Evolutionary conservation across 768 basidiomycete species (phyloP), one percentile per base, ranked within the genome.

Genomic region (Trametes maxima): DNA sequence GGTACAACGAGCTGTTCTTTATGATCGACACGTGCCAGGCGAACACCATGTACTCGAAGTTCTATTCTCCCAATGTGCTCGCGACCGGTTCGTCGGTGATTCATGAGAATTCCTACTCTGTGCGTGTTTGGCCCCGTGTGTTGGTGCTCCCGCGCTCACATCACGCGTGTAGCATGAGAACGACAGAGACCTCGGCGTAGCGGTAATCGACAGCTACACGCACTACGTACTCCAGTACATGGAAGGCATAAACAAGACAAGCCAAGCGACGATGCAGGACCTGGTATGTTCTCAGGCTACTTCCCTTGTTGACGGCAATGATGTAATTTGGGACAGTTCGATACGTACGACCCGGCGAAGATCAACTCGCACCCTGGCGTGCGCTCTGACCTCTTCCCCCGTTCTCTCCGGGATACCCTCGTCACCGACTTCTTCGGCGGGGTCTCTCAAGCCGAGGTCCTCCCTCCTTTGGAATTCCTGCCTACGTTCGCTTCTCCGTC

Each of bases 21-120:
- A 98, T 98, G 92, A 88, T 95, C 60, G 96, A 99, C 69, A 98
- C 96, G 0, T 99, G 96, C 71, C 95, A 99, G 75, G 97, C 96
- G 25, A 96, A 94, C 71, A 93, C 92, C 4, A 88, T 99, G 87
- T 98, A 92, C 70, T 86, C 88, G 53, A 91, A 94, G 70, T 85
- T 96, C 66, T 95, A 95, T 74, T 95, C 94, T 1, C 94, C 94
- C 0, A 93, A 95, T 66, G 88, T 98, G 51, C 83, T 96, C 3
- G 93, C 95, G 0, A 94, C 94, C 0, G 95, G 94, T 0, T 95
- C 92, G 0, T 92, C 93, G 10, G 76, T 83, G 52, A 76, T 95
- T 25, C 89, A 83, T 42, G 90, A 98, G 75, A 97, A 88, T 70
- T 97, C 95, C 0, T 98, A 95, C 70, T 97, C 96, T 8, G 95